Evolutionary conservation across 1,284 basidiomycete species (phyloP), one percentile per base, ranked within the genome.

Genomic region (Leccinum griseonigrum): DNA sequence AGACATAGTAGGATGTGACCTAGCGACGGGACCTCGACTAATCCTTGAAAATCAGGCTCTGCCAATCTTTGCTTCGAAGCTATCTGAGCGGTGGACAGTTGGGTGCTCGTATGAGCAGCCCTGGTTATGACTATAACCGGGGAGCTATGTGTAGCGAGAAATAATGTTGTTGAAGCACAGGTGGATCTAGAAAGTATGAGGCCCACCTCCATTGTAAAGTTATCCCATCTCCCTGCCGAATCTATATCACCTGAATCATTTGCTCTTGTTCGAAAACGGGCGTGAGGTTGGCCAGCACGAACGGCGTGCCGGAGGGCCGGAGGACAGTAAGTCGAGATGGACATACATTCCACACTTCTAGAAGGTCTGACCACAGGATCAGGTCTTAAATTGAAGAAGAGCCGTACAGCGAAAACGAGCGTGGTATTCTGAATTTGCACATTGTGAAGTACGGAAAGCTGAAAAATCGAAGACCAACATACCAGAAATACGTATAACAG

Each of bases 81-180:
- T 48, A 46, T 28, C 18, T 22, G 22, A 22, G 18, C 22, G 26
- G 40, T n/a, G 40, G 43, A n/a, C 31, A 55, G 40, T 13, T 22
- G 31, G 50, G 52, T 53, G 36, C 60, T 67, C 18, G 31, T 53
- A 59, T 6, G 22, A 40, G 66, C 48, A 56, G 34, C 40, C 64
- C 22, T 67, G 54, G 66, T 67, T 43, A 55, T 59, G 22, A 22
- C 22, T 59, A 67, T 59, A 57, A 63, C 50, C 56, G 10, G 53
- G 38, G 22, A 13, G 22, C 16, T 13, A 22, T 22, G 18, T 22
- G 22, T 22, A 10, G 6, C 7, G n/a, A 14, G 13, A 16, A 28
- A 14, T 18, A 16, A 51, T 1, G 38, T 40, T 16, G 38, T 16
- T 8, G 46, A 51, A 51, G 50, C 16, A 29, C 50, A 50, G 22